Evolutionary conservation across 257 asterid species (phyloP), one percentile per base, ranked within the genome.

Genomic region (Solanum stenotomum): DNA sequence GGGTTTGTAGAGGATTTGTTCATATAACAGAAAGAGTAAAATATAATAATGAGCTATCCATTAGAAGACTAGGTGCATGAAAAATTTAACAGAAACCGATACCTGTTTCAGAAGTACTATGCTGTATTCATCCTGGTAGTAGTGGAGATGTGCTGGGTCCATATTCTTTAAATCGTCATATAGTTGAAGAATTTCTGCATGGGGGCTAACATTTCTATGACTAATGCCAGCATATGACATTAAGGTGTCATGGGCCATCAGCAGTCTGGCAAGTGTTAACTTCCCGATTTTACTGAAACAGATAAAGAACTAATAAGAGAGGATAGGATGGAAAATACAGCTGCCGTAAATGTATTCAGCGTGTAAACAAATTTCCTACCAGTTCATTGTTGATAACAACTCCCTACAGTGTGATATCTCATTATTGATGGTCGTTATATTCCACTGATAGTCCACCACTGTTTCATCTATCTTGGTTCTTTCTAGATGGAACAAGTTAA

Each of bases 231-330:
- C 84, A 77, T 86, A 88, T 83, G 94, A 91, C 89, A 90, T 84
- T 91, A 96, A 86, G 49, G 95, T 87, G 90, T 93, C 92, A 42
- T 86, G 94, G 29, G 98, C 98, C 94, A 88, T 93, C 94, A 94
- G 85, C 82, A 96, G 92, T 95, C 99, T 96, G 83, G 99, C 98
- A 88, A 97, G 98, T 84, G 95, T 94, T 85, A 97, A 96, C 90
- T 97, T 96, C 70, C 98, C 99, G 86, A 96, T 97, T 95, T 97
- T 97, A 96, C 99, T 97, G 90, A 90, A 90, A 38, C 56, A 38
- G 89, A 77, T 85, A 49, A 81, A 88, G 85, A 84, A 44, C 68
- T 87, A 44, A 81, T 63, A 85, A 87, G 61, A 93, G 42, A 87
- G 37, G 10, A 75, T 61, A 72, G 12, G 42, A 82, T 81, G 89